Evolutionary conservation across 1,284 basidiomycete genomes (phyloP).

Genomic region (Polyporus tsugae): DNA sequence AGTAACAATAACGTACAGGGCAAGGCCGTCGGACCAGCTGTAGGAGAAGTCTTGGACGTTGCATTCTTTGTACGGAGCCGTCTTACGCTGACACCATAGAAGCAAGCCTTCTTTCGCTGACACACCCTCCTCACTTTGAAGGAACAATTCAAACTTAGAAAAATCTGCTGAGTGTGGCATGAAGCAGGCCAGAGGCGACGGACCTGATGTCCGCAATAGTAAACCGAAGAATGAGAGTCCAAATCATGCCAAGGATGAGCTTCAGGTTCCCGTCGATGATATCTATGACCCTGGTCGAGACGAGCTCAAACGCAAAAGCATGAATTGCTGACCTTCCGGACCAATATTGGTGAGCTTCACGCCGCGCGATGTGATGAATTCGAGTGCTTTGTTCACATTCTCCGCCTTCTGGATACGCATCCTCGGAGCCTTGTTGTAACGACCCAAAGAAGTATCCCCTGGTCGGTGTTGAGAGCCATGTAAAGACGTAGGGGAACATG

Average conservation of each 20-base stretch:
- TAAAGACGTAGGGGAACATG: background rate
- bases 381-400: conserved; percentile 96
- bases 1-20: conserved; percentile 66
- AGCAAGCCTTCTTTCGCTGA: conserved; percentile 97
- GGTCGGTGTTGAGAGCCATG: conserved; percentile 18
- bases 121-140: conserved; percentile 90
- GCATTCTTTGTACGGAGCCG: conserved; percentile 90
- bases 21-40: conserved; percentile 95
- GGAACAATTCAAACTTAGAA: conserved; percentile 18
- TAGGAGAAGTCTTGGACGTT: conserved; percentile 93
- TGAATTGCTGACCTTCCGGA: conserved; percentile 74
- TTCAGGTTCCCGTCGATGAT: conserved; percentile 98
- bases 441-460: conserved; percentile 91
- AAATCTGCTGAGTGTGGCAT: background rate
- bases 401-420: conserved; percentile 98
- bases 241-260: conserved; percentile 98
- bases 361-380: conserved; percentile 94
- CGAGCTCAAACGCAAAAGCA: background rate
- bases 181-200: conserved; percentile 38
- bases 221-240: conserved; percentile 96
- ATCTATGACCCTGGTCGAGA: conserved; percentile 59
- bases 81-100: conserved; percentile 98
- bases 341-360: conserved; percentile 98
- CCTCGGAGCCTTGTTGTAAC: conserved; percentile 89
- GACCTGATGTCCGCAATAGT: conserved; percentile 98